Conservation (phyloP, 164 flowering plant genomes). For the Sedum album region DNA sequence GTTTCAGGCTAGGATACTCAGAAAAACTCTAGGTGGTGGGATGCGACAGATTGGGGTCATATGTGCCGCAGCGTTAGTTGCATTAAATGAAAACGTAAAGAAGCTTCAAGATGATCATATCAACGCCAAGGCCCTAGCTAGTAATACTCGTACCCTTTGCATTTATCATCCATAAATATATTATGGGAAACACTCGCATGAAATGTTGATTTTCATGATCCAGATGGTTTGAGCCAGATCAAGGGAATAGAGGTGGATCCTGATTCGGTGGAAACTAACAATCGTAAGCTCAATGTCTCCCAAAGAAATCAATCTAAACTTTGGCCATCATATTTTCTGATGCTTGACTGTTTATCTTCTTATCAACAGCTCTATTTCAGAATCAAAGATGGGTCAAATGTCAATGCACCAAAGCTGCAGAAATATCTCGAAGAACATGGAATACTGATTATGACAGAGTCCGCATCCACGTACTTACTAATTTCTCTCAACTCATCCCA, state of each 20-base stretch:
- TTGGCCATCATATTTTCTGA: not conserved
- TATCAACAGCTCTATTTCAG: conserved; percentile 49
- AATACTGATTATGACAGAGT: conserved; percentile 40
- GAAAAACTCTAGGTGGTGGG: conserved; percentile 92
- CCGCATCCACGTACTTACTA: conserved; percentile 41
- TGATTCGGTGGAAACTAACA: not conserved
- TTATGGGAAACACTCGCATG: not conserved
- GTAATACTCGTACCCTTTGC: conserved; percentile 21
- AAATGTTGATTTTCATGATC: not conserved
- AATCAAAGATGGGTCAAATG: conserved; percentile 29
- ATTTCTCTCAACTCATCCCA: not conserved
- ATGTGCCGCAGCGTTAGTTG: conserved; percentile 85
- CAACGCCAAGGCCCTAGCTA: conserved; percentile 75
- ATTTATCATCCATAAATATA: not conserved
- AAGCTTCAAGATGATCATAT: conserved; percentile 79
- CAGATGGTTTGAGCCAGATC: not conserved
- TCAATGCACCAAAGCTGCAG: conserved; percentile 33
- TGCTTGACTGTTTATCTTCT: not conserved
- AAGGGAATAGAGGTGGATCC: not conserved
- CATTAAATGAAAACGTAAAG: conserved; percentile 50
- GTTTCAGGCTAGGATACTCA: conserved; percentile 59
- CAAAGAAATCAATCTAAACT: not conserved
- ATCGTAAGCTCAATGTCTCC: not conserved
- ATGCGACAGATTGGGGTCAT: conserved; percentile 83
- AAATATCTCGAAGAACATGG: conserved; percentile 57